Conservation (phyloP, 805 yeast genomes). For the Wickerhamomyces hampshirensis region DNA sequence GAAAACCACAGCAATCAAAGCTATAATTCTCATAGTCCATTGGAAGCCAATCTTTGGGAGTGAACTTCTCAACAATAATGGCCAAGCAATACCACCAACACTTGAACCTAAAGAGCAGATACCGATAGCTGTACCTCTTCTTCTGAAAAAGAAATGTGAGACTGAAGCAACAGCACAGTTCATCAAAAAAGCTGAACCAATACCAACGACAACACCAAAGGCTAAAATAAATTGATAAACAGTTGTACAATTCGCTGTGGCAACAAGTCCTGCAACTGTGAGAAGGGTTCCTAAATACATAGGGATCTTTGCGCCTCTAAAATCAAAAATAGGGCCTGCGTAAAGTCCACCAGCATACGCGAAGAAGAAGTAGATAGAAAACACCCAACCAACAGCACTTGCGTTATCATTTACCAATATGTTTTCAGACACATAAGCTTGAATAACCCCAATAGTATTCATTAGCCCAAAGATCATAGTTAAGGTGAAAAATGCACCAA, state of each 20-base stretch:
- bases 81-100: conserved; percentile 43
- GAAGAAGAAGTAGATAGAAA: conserved; percentile 31
- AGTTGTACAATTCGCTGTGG: conserved; percentile 36
- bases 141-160: conserved; percentile 38
- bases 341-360: conserved; percentile 29
- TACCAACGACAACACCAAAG: conserved; percentile 40
- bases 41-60: conserved; percentile 39
- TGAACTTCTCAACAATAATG: conserved; percentile 36
- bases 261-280: conserved; percentile 37
- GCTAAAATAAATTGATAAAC: conserved; percentile 47
- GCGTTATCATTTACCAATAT: conserved; percentile 42
- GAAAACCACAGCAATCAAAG: conserved; percentile 30
- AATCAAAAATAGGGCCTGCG: conserved; percentile 50
- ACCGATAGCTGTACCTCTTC: conserved; percentile 39
- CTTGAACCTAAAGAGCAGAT: conserved; percentile 43
- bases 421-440: conserved; percentile 53
- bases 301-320: conserved; percentile 47
- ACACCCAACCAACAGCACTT: conserved; percentile 64
- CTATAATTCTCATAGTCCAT: conserved; percentile 47
- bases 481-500: conserved; percentile 46
- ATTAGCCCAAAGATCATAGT: conserved; percentile 57
- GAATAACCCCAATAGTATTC: conserved; percentile 63
- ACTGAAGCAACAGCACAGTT: conserved; percentile 38
- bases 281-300: conserved; percentile 40
- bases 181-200: conserved; percentile 41